Conservation (phyloP, 1,284 basidiomycete species). For the Wolfiporia cocos region DNA sequence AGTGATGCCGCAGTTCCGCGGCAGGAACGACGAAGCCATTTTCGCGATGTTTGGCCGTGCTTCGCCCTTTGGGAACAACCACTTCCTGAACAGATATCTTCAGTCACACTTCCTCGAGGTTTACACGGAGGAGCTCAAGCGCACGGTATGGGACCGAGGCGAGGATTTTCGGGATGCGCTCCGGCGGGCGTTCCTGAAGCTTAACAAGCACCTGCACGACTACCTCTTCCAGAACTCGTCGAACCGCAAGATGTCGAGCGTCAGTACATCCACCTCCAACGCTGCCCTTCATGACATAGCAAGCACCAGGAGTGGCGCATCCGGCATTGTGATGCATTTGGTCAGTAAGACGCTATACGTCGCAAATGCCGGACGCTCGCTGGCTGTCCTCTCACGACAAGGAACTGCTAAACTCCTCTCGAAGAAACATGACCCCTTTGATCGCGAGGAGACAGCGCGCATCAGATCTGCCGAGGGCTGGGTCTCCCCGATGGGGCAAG, state of each 20-base stretch:
- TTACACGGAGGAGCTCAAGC: constrained; percentile 54
- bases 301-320: constrained; percentile 69
- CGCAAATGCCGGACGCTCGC: constrained; percentile 86
- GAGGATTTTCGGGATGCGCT: constrained; percentile 74
- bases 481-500: constrained; percentile 90
- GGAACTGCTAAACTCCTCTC: constrained; percentile 78
- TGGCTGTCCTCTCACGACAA: constrained; percentile 85
- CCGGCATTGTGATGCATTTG: constrained; percentile 86
- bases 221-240: constrained; percentile 40
- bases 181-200: constrained; percentile 77
- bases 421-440: constrained; percentile 87
- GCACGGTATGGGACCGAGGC: constrained; percentile 37
- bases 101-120: constrained; percentile 72
- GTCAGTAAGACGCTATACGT: constrained; percentile 79
- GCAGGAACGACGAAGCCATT: constrained; percentile 76
- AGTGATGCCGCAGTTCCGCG: constrained; percentile 86
- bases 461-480: constrained; percentile 94
- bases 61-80: constrained; percentile 59
- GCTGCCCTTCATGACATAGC: constrained; percentile 32
- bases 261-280: constrained; percentile 41
- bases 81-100: constrained; percentile 70
- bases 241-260: constrained; percentile 66
- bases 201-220: constrained; percentile 79
- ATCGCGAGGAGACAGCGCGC: constrained; percentile 77
- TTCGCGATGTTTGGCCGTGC: constrained; percentile 94